Evolutionary conservation across 768 basidiomycete genomes (phyloP), one percentile per base, ranked within the genome.

Genomic region (Boletellus ananiceps): DNA sequence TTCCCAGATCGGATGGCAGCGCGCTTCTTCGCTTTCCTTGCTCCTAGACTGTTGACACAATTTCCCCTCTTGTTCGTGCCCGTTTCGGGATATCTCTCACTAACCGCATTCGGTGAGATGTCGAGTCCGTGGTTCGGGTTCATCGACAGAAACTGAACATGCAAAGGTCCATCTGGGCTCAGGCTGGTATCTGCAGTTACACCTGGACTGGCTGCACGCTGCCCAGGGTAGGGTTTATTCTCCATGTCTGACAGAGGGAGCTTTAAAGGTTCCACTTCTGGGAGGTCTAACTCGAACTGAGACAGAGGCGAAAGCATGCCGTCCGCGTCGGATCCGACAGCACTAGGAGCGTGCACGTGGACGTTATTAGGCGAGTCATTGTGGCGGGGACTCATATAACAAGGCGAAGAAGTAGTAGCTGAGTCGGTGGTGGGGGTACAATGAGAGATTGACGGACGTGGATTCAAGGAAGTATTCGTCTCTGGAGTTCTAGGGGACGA

Each of bases 241-340:
- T 63, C 51, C 19, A 50, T 53, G 23, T 63, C 57, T 12, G 63
- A 58, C 13, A 64, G 32, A 19, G 59, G 62, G 5, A 50, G 16
- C 27, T 62, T 62, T 16, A 16, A 16, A 25, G 23, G 44, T 46
- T 62, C 65, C 59, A 50, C 54, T 42, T 58, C 52, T 5, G 50
- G 49, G 12, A 49, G 46, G 39, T 59, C 58, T 51, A 58, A 40
- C 34, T 58, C 54, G 49, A 66, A 68, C 18, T 65, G 61, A 25
- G 59, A 55, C 32, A 65, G 47, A 23, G 54, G 55, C 4, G 61
- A 63, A 13, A 59, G 49, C n/a, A 48, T 19, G 8, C 12, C 14
- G 8, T 57, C 52, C 19, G 33, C 32, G 11, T 54, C 40, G 25
- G 42, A 37, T 31, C 36, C 6, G 14, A 44, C 23, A 25, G 39